A percentile compares a stretch with the other conserved stretches of the same genome.
phyloP scores from a whole-genome alignment of 164 flowering plant genomes.

The Liriodendron chinense region DNA sequence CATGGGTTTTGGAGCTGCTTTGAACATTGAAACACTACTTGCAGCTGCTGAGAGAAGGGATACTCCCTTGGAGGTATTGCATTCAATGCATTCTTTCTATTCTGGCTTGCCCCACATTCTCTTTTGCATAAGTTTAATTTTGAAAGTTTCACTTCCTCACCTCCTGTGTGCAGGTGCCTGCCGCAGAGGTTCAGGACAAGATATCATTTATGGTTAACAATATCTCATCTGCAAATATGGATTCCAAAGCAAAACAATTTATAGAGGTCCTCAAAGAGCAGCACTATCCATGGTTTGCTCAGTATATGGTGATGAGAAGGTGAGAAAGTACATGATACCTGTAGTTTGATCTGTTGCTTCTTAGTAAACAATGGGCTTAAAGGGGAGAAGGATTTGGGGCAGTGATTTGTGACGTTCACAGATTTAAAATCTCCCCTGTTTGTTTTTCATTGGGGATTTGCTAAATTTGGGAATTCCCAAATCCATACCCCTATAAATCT shows the following conservation, averaged over 20 bases:
- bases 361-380: neutral
- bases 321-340: conserved; percentile 14
- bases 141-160: neutral
- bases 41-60: conserved; percentile 97
- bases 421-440: too few species aligned
- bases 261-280: conserved; percentile 71
- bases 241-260: conserved; percentile 83
- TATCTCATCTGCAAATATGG: conserved; percentile 68
- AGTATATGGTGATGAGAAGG: conserved; percentile 99
- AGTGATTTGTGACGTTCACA: too few species aligned
- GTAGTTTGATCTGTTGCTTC: neutral
- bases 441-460: too few species aligned
- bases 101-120: too few species aligned
- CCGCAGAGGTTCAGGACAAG: conserved; percentile 85
- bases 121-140: neutral
- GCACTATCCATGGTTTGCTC: conserved; percentile 92
- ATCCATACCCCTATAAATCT: too few species aligned
- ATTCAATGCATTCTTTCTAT: too few species aligned
- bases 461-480: too few species aligned
- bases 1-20: conserved; percentile 93
- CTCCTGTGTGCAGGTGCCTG: conserved; percentile 57
- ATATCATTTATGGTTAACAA: conserved; percentile 86
- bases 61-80: conserved; percentile 74
- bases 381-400: too few species aligned
- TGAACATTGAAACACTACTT: conserved; percentile 91